These are phyloP conservation scores for Iris macrosiphon DNA, from an alignment of 106 monocot species.

Conservation along the genomic window DNA sequence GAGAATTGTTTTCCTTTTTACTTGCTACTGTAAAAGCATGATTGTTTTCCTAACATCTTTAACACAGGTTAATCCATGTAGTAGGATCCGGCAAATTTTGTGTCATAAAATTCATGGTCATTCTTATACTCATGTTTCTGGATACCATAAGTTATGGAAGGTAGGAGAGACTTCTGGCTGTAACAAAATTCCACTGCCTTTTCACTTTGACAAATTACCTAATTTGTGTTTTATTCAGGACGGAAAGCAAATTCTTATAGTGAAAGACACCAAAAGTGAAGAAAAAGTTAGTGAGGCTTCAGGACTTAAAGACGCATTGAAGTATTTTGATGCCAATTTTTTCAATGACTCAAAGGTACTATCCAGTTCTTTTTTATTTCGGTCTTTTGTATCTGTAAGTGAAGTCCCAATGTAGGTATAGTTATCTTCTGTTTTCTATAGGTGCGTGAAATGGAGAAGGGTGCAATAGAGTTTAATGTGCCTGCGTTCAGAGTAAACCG, in stretches of 20 bases:
- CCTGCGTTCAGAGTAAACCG: conserved; percentile 62
- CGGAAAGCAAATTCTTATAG: conserved; percentile 10
- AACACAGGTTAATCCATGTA: conserved; percentile 25
- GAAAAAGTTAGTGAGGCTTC: conserved; percentile 17
- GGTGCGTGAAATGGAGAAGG: conserved; percentile 74
- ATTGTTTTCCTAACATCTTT: not conserved
- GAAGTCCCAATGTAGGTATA: not conserved
- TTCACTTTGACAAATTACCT: not conserved
- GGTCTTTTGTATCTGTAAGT: not conserved
- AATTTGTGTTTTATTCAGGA: conserved; percentile 28
- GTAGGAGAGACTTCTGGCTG: conserved; percentile 8
- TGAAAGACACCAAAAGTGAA: conserved; percentile 7
- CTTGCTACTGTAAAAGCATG: too few species aligned
- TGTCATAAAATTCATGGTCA: conserved; percentile 23
- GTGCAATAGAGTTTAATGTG: conserved; percentile 65
- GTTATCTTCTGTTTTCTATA: conserved; percentile 10
- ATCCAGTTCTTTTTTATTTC: not conserved
- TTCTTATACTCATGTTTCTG: conserved; percentile 25
- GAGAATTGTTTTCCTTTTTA: too few species aligned
- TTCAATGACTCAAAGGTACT: conserved; percentile 74
- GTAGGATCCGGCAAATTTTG: conserved; percentile 2
- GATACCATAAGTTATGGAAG: conserved; percentile 68
- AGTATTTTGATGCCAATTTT: conserved; percentile 59
- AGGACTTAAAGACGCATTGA: conserved; percentile 42
- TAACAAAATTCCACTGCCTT: not conserved